Conservation (phyloP, 2,329 filamentous ascomycete species). For the Boeremia exigua region DNA sequence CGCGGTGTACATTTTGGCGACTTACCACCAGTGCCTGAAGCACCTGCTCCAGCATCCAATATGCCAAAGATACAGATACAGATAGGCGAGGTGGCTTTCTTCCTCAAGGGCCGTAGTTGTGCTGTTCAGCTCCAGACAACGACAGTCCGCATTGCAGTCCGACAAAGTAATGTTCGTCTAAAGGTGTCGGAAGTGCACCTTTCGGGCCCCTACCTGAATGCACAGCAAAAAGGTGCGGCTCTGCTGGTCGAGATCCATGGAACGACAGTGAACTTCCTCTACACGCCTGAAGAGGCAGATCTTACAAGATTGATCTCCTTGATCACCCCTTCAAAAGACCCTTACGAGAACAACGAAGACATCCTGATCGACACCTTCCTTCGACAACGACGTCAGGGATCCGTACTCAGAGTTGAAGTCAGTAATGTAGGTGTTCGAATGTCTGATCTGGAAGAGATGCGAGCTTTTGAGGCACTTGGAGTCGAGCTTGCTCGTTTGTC, state of each 20-base stretch:
- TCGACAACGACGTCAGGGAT: slow-evolving; percentile 83
- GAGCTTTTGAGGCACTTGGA: slow-evolving; percentile 71
- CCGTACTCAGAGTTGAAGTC: slow-evolving; percentile 75
- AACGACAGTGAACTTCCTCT: slow-evolving; percentile 73
- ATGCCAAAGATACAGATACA: slow-evolving; percentile 73
- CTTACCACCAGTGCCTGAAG: slow-evolving; percentile 36
- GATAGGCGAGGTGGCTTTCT: slow-evolving; percentile 76
- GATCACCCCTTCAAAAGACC: slow-evolving; percentile 89
- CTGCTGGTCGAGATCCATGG: slow-evolving; percentile 68
- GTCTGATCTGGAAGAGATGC: slow-evolving; percentile 68
- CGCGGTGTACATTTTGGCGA: slow-evolving; percentile 66
- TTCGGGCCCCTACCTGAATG: slow-evolving; percentile 70
- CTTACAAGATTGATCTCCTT: slow-evolving; percentile 81
- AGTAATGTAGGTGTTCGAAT: slow-evolving; percentile 69
- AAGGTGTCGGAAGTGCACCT: slow-evolving; percentile 78
- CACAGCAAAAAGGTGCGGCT: slow-evolving; percentile 62
- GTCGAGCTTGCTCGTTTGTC: slow-evolving; percentile 83
- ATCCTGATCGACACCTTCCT: slow-evolving; percentile 93
- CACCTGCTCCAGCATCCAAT: slow-evolving; percentile 21
- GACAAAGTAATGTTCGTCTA: slow-evolving; percentile 73
- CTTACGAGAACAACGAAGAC: slow-evolving; percentile 88
- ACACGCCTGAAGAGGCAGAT: slow-evolving; percentile 76
- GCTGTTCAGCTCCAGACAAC: slow-evolving; percentile 77
- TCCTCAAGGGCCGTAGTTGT: slow-evolving; percentile 79
- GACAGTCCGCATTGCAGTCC: slow-evolving; percentile 79